Base-by-base conservation (phyloP, 805 yeast species). In the Monosporozyma solicola region DNA sequence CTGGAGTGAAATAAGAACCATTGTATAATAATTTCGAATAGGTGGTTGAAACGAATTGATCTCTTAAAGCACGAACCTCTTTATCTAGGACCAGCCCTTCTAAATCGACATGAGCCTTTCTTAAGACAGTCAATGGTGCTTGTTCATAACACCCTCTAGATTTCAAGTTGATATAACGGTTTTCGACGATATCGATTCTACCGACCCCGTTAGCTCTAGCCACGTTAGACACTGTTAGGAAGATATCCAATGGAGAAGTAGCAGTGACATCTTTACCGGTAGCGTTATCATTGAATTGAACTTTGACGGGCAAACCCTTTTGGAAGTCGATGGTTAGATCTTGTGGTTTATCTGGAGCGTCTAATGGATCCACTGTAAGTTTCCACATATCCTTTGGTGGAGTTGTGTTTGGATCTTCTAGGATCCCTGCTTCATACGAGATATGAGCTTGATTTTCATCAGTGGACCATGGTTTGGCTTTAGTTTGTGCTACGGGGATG, bases 351-450 rank as follows among this genome's bases (percentile, higher is more conserved):
- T 87, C 83, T 66, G 99, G 99, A 53, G 99, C 98, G 68, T 92
- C 97, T 43, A 76, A 69, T 65, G 99, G 98, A 74, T 92, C 99
- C 56, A 86, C 88, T 45, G 97, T 94, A 71, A 94, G 82, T 77
- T 94, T 94, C 99, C 99, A 94, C 99, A 94, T 94, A 73, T 94
- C 99, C 78, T 91, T 92, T 75, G 99, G 99, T 59, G 99, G 99
- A 51, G 99, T 94, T 63, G 92, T 84, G 73, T 94, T 87, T 69
- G 99, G 99, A 76, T 94, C 96, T 77, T 94, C 99, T 67, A 94
- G 82, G 62, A 94, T 94, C 75, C 99, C 99, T 59, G 99, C 99
- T 79, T 94, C 99, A 72, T 87, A 94, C 41, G 98, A 92, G 72
- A 94, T 94, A 75, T 94, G 99, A 48, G 98, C 99, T 83, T 92